Conservation (phyloP, 176 grass and related monocot genomes). For the Hsuehochloa calcarea region DNA sequence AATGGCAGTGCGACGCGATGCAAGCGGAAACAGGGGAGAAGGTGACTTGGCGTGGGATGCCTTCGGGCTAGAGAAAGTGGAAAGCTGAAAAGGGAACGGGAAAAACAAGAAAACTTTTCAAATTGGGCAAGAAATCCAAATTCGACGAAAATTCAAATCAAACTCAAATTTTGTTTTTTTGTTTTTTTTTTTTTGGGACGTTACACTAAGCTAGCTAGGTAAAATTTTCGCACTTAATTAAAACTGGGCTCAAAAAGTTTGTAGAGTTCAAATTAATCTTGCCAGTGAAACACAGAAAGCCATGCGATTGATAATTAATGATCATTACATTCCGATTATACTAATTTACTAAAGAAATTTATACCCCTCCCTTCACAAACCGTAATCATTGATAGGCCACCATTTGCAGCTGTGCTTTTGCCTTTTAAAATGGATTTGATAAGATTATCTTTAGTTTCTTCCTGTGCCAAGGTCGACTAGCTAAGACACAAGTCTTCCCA, state of each 20-base stretch:
- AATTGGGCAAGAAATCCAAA: too few relatives aligned
- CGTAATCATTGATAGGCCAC: conserved; percentile 36
- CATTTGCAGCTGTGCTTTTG: conserved; percentile 21
- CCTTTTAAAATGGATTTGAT: conserved; percentile 38
- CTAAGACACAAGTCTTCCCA: conserved; percentile 19
- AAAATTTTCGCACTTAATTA: not conserved
- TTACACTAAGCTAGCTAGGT: too few relatives aligned
- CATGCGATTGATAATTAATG: not conserved
- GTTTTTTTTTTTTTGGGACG: too few relatives aligned
- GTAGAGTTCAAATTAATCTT: not conserved
- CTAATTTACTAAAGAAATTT: conserved; percentile 5
- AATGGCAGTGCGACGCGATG: too few relatives aligned
- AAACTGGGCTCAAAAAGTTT: conserved; percentile 10
- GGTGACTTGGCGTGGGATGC: too few relatives aligned
- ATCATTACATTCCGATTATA: not conserved
- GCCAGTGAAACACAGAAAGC: not conserved
- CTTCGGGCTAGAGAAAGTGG: too few relatives aligned
- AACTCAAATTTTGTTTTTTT: too few relatives aligned
- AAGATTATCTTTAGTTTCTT: conserved; percentile 33
- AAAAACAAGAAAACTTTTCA: too few relatives aligned
- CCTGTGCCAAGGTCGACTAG: conserved; percentile 27
- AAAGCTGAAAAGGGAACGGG: too few relatives aligned
- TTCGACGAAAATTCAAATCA: too few relatives aligned
- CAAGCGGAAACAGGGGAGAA: too few relatives aligned
- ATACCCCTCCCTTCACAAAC: not conserved